Evolutionary conservation across 345 rosid species (phyloP).

Genomic region (Pseudoturritis turrita): DNA sequence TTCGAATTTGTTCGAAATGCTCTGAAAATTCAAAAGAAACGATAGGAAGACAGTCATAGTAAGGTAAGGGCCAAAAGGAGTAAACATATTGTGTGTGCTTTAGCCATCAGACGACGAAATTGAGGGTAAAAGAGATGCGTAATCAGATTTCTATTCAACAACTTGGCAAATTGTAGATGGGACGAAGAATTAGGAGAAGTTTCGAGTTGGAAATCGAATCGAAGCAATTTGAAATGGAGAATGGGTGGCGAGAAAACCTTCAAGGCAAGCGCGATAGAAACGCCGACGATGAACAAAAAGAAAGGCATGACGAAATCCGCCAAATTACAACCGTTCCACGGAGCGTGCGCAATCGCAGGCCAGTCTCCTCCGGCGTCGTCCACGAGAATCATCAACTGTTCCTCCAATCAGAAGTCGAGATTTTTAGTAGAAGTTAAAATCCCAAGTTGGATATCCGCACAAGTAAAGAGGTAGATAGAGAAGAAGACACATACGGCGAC

Average conservation of each 20-base stretch:
- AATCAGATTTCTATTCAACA: neutral
- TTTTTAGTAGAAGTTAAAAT: neutral
- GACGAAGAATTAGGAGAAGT: neutral
- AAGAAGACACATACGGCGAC: conserved; percentile 52
- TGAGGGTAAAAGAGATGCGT: neutral
- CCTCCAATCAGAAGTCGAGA: neutral
- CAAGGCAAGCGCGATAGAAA: conserved; percentile 81
- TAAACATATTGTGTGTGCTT: no score
- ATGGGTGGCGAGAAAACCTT: conserved; percentile 44
- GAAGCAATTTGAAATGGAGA: neutral
- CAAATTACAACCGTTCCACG: conserved; percentile 87
- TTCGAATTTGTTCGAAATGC: conserved; percentile 32
- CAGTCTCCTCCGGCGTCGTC: conserved; percentile 94
- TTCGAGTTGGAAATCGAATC: neutral
- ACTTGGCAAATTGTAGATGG: no score
- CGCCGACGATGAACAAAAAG: conserved; percentile 85
- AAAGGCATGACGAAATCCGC: conserved; percentile 98
- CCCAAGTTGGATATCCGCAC: neutral
- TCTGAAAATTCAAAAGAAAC: conserved; percentile 32
- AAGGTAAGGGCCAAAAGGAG: no score
- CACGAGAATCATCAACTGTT: conserved; percentile 79
- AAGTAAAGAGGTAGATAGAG: neutral
- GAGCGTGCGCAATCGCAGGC: conserved; percentile 81
- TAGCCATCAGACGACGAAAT: neutral
- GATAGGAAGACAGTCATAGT: neutral